Conservation (phyloP, 768 basidiomycete genomes). For the Chalciporus pseudorubinellus region DNA sequence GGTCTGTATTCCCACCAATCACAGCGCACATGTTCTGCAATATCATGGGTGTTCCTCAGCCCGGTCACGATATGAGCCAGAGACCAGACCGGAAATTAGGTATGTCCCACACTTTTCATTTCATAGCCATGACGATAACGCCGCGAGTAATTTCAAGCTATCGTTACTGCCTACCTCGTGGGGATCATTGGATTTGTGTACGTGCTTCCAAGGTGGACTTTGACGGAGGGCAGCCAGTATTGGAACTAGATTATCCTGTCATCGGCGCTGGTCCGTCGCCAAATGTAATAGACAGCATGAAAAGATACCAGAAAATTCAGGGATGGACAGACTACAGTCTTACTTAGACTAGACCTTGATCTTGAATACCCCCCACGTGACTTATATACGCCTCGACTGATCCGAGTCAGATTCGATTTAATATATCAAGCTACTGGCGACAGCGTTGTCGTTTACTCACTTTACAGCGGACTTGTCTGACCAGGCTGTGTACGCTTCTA, state of each 20-base stretch:
- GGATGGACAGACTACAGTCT: too few relatives aligned
- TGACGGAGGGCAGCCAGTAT: slow-evolving; percentile 37
- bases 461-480: background rate
- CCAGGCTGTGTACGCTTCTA: slow-evolving; percentile 12
- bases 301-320: background rate
- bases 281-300: background rate
- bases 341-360: too few relatives aligned
- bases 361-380: slow-evolving; percentile 27
- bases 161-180: slow-evolving; percentile 50
- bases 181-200: slow-evolving; percentile 61
- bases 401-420: background rate
- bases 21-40: slow-evolving; percentile 91
- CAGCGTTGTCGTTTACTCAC: slow-evolving; percentile 16
- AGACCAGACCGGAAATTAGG: slow-evolving; percentile 52
- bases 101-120: slow-evolving; percentile 35
- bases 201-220: slow-evolving; percentile 54
- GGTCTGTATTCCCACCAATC: slow-evolving; percentile 76
- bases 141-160: slow-evolving; percentile 38
- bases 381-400: too few relatives aligned
- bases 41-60: slow-evolving; percentile 84
- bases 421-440: background rate
- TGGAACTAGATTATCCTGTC: slow-evolving; percentile 32
- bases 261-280: slow-evolving; percentile 13
- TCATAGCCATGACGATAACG: slow-evolving; percentile 9
- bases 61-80: slow-evolving; percentile 50